Evolutionary conservation across 1,139 yeast species (phyloP).

Genomic region (Pichia sp.): DNA sequence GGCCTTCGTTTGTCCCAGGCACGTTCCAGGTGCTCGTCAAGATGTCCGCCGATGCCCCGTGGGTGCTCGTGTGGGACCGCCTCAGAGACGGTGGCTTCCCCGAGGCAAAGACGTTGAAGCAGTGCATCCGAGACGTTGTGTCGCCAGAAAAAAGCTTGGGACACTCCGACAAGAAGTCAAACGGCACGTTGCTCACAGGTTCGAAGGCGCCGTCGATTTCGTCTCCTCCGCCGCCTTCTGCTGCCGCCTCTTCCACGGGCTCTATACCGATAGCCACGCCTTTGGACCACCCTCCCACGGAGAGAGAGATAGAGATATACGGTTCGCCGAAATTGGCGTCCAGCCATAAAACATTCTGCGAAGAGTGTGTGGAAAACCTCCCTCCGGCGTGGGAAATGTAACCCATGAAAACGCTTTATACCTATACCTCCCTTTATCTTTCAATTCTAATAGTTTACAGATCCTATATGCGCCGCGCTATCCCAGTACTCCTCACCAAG

Average conservation of each 20-base stretch:
- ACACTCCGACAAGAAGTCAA: constrained; percentile 37
- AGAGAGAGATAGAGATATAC: constrained; percentile 5
- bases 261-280: background rate
- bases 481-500: constrained; percentile 8
- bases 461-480: too few relatives aligned
- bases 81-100: constrained; percentile 54
- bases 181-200: constrained; percentile 3
- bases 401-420: too few relatives aligned
- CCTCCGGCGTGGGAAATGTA: constrained; percentile 30
- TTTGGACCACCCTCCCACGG: constrained; percentile 7
- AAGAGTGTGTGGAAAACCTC: constrained; percentile 27
- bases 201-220: background rate
- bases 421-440: too few relatives aligned
- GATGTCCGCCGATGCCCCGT: constrained; percentile 21
- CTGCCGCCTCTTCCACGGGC: background rate
- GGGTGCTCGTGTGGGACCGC: constrained; percentile 51
- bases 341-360: constrained; percentile 20
- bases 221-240: background rate
- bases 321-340: constrained; percentile 18
- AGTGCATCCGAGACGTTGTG: constrained; percentile 45
- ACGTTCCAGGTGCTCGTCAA: constrained; percentile 44
- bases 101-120: constrained; percentile 58
- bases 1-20: constrained; percentile 49
- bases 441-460: background rate
- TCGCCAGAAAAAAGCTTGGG: constrained; percentile 45